phyloP scores from a whole-genome alignment of 208 protist genomes.

The Trypanosoma scelopori region DNA sequence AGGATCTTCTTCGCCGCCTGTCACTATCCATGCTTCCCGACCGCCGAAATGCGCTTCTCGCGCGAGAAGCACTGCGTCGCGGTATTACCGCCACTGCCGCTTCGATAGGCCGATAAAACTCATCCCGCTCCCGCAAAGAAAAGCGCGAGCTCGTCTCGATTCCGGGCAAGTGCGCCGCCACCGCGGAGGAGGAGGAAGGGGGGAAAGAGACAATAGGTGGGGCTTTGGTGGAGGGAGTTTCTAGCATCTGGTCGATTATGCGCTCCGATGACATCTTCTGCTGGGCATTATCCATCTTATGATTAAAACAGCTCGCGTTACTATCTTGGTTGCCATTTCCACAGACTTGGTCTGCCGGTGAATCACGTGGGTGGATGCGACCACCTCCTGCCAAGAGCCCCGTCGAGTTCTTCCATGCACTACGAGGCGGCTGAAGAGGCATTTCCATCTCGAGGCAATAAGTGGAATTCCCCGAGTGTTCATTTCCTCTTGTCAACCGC shows the following conservation, averaged over 20 bases:
- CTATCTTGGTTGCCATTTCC: background rate
- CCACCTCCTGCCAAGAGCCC: background rate
- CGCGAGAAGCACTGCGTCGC: constrained; percentile 8
- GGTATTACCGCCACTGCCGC: constrained; percentile 18
- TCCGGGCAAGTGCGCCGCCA: background rate
- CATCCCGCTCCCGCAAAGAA: constrained; percentile 1
- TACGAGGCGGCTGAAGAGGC: background rate
- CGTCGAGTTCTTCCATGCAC: background rate
- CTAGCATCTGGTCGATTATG: constrained; percentile 19
- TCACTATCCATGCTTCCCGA: constrained; percentile 16
- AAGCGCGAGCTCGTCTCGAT: constrained; percentile 1
- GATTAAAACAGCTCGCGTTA: background rate
- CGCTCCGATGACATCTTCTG: constrained; percentile 4
- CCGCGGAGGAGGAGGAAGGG: background rate
- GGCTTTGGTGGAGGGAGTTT: background rate
- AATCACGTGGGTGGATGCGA: background rate
- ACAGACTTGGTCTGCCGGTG: background rate
- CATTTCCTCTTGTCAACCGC: background rate
- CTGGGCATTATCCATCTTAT: background rate
- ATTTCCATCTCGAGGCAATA: background rate
- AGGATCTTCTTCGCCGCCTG: background rate
- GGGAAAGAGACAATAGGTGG: too few relatives aligned
- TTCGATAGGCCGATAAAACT: constrained; percentile 28
- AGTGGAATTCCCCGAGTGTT: background rate
- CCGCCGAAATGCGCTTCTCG: background rate